phyloP scores from a whole-genome alignment of 441 rosid species.

The Brassica hybrid region DNA sequence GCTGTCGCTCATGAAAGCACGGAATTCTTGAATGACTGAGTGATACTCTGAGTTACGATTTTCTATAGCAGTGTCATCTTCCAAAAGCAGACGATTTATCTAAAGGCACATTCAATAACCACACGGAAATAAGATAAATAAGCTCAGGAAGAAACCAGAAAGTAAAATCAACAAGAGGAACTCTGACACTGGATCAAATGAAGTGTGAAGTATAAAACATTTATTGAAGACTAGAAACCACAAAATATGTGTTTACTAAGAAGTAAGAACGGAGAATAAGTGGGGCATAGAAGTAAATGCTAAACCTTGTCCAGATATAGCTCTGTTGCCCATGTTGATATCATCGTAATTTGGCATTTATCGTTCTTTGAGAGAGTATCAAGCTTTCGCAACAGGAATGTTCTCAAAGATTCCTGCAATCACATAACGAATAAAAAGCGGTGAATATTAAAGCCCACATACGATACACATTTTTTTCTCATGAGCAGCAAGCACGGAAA shows the following conservation, averaged over 20 bases:
- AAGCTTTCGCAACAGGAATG: constrained; percentile 93
- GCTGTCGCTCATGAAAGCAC: constrained; percentile 97
- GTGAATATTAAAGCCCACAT: constrained; percentile 24
- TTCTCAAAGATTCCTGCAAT: constrained; percentile 97
- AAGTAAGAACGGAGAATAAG: constrained; percentile 26
- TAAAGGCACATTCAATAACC: constrained; percentile 30
- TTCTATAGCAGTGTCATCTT: constrained; percentile 89
- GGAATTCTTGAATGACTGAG: constrained; percentile 82
- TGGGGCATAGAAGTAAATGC: constrained; percentile 40
- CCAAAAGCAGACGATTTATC: constrained; percentile 95
- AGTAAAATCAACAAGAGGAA: constrained; percentile 20
- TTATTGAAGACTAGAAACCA: background rate
- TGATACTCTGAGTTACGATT: constrained; percentile 85
- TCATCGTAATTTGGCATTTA: constrained; percentile 96
- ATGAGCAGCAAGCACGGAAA: background rate
- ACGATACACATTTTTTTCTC: constrained; percentile 17
- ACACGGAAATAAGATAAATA: constrained; percentile 15
- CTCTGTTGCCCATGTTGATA: too few relatives aligned
- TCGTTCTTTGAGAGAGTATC: constrained; percentile 94
- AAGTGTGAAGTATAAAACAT: background rate
- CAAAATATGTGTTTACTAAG: constrained; percentile 7
- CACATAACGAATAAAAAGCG: constrained; percentile 33
- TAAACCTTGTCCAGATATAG: constrained; percentile 98
- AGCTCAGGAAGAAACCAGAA: background rate
- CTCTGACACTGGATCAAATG: constrained; percentile 3